A percentile compares a stretch with the other conserved stretches of the same genome.
Evolutionary conservation across 495 filamentous ascomycete species (phyloP).

Genomic region (Trichocladium uniseriatum): DNA sequence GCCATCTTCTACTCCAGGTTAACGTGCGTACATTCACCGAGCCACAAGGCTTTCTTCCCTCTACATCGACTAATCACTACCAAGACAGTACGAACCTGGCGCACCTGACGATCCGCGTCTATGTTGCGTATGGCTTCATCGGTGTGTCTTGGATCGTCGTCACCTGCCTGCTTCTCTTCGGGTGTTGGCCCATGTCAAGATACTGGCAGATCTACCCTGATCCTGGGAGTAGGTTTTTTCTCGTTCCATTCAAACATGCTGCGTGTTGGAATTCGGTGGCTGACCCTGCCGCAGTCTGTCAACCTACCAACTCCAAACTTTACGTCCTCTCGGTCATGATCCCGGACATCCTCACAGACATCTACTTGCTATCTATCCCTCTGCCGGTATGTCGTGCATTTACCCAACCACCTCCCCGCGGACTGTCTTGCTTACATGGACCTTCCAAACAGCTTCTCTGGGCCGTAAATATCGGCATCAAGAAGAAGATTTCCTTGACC

Average conservation of each 20-base stretch:
- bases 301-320: constrained; percentile 5
- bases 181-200: not conserved
- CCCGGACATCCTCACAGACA: not conserved
- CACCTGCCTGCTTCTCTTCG: not conserved
- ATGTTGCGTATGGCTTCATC: not conserved
- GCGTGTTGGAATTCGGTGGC: not conserved
- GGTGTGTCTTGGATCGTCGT: not conserved
- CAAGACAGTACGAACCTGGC: not conserved
- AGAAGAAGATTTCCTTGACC: not conserved
- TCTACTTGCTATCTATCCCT: not conserved
- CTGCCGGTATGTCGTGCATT: not conserved
- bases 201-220: constrained; percentile 5
- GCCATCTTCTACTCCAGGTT: constrained; percentile 2
- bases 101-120: not conserved
- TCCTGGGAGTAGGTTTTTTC: not conserved
- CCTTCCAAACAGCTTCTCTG: not conserved
- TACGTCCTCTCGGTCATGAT: not conserved
- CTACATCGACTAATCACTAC: not conserved
- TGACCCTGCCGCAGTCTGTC: not conserved
- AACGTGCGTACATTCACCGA: not conserved
- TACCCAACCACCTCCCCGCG: not conserved
- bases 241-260: not conserved
- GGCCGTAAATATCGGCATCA: not conserved
- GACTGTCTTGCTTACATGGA: not conserved
- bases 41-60: not conserved